Conservation (phyloP, 2,329 filamentous ascomycete genomes). For the Tolypocladium capitatum region DNA sequence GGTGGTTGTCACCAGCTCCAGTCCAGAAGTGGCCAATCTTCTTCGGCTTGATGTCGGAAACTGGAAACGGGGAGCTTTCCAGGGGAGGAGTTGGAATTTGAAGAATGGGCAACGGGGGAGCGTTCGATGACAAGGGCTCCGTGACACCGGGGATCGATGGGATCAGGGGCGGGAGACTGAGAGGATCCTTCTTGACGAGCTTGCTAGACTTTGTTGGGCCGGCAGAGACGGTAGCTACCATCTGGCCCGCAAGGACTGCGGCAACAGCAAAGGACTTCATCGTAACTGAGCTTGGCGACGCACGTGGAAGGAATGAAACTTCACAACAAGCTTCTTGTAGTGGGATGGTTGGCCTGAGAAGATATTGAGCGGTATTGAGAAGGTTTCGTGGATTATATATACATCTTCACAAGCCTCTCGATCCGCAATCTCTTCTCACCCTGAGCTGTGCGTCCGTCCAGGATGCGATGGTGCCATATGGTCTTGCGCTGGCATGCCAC, state of each 20-base stretch:
- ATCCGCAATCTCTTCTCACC: too few relatives aligned
- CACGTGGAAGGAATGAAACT: neutral
- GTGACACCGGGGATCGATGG: slow-evolving; percentile 46
- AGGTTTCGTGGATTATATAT: neutral
- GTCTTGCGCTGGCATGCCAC: neutral
- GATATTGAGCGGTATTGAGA: neutral
- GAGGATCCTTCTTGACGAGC: slow-evolving; percentile 1
- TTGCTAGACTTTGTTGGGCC: neutral
- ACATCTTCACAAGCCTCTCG: neutral
- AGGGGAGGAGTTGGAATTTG: slow-evolving; percentile 46
- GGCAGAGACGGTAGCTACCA: neutral
- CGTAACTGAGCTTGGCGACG: too few relatives aligned
- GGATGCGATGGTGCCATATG: neutral
- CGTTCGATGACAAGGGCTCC: slow-evolving; percentile 35
- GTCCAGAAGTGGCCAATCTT: slow-evolving; percentile 56
- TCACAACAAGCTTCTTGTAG: too few relatives aligned
- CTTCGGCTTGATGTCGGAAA: slow-evolving; percentile 46
- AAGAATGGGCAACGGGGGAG: slow-evolving; percentile 42
- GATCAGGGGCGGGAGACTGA: slow-evolving; percentile 40
- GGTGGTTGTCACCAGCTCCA: slow-evolving; percentile 43
- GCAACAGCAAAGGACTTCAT: neutral
- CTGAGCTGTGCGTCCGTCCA: too few relatives aligned
- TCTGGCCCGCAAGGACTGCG: neutral
- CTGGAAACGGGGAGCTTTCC: slow-evolving; percentile 36
- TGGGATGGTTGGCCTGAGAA: neutral